These are phyloP conservation scores for Eucalyptus fibrosa DNA, from an alignment of 345 rosid genomes.

Conservation along the genomic window DNA sequence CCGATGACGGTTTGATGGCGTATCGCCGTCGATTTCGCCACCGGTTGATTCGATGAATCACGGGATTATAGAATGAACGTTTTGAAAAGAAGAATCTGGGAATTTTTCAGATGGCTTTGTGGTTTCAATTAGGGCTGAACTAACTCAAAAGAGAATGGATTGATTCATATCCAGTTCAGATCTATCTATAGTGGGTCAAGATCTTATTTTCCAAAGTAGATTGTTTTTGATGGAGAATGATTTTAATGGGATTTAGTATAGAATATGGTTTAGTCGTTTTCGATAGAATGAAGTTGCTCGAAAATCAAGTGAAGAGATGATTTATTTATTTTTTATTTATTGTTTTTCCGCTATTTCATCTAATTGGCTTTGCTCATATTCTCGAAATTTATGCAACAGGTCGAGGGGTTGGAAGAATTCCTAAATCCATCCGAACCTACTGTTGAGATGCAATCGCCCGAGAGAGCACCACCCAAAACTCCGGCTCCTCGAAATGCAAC, in stretches of 20 bases:
- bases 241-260: not conserved
- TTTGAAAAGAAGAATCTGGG: not conserved
- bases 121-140: not conserved
- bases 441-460: conserved; percentile 19
- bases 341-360: not conserved
- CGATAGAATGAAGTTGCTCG: not conserved
- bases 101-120: not conserved
- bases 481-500: conserved; percentile 22
- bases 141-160: not conserved
- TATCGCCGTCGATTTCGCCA: not conserved
- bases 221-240: not conserved
- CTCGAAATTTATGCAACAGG: conserved; percentile 18
- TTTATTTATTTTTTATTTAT: not conserved
- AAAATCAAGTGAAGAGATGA: not conserved
- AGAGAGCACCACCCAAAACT: conserved; percentile 4
- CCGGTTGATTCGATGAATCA: not conserved
- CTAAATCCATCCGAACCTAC: conserved; percentile 10
- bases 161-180: not conserved
- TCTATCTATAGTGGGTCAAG: not conserved
- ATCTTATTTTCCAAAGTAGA: not conserved
- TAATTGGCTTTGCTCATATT: not conserved
- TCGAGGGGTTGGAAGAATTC: conserved; percentile 70
- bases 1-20: not conserved
- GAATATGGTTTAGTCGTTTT: not conserved
- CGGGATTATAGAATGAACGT: not conserved